Conservation (phyloP, 75 land plant genomes). For the Larix kaempferi region DNA sequence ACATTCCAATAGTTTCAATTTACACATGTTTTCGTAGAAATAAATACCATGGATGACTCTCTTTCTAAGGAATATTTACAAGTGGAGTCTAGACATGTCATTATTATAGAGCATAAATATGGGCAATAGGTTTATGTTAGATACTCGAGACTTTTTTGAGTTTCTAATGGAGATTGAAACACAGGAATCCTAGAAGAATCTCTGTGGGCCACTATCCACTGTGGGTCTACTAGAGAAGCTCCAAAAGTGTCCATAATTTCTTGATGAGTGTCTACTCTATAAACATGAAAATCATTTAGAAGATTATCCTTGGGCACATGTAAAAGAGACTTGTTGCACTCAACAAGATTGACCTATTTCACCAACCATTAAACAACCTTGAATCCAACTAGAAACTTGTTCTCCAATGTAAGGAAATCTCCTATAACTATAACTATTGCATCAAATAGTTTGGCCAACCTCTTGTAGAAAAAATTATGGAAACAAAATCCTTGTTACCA, state of each 20-base stretch:
- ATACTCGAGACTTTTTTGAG: too few species aligned
- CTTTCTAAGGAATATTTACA: too few species aligned
- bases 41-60: too few species aligned
- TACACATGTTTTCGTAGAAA: too few species aligned
- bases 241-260: conserved; percentile 75
- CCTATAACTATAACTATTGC: conserved; percentile 82
- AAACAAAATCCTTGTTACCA: conserved; percentile 62
- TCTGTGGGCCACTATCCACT: conserved; percentile 95
- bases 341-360: conserved; percentile 90
- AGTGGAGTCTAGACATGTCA: too few species aligned
- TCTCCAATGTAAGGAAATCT: conserved; percentile 83
- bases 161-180: too few species aligned
- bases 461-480: conserved; percentile 78
- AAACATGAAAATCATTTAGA: conserved; percentile 20
- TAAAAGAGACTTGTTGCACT: conserved; percentile 65
- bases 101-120: too few species aligned
- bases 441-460: conserved; percentile 75
- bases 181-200: conserved; percentile 72
- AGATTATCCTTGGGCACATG: conserved; percentile 23
- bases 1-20: too few species aligned
- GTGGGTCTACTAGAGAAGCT: conserved; percentile 72
- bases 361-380: conserved; percentile 82
- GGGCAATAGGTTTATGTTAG: too few species aligned
- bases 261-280: conserved; percentile 21
- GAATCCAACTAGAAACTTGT: conserved; percentile 79